phyloP scores from a whole-genome alignment of 2,329 filamentous ascomycete genomes.

The Bertia moriformis region DNA sequence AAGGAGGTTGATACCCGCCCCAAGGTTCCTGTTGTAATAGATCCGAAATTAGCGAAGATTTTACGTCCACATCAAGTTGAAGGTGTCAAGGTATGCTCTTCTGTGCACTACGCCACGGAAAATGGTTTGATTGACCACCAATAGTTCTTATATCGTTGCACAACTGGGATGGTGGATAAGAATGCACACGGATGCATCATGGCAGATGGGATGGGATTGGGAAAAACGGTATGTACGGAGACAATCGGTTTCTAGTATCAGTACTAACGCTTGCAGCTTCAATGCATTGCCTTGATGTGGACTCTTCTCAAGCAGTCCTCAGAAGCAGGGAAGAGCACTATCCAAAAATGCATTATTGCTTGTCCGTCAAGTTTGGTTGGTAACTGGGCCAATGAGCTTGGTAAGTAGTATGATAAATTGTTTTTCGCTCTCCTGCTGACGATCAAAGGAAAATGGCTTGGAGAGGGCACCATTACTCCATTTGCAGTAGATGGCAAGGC shows the following conservation, averaged over 20 bases:
- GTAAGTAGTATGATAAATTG: slow-evolving; percentile 36
- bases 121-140: neutral
- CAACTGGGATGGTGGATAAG: slow-evolving; percentile 85
- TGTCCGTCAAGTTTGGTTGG: slow-evolving; percentile 91
- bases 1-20: slow-evolving; percentile 75
- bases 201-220: slow-evolving; percentile 97
- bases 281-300: slow-evolving; percentile 95
- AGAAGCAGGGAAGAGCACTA: slow-evolving; percentile 81
- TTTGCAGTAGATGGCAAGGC: slow-evolving; percentile 97
- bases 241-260: neutral
- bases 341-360: slow-evolving; percentile 92
- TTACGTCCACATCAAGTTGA: slow-evolving; percentile 93
- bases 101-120: neutral
- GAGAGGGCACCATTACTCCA: slow-evolving; percentile 74
- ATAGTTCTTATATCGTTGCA: slow-evolving; percentile 82
- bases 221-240: slow-evolving; percentile 53
- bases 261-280: slow-evolving; percentile 27
- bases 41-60: slow-evolving; percentile 76
- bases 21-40: slow-evolving; percentile 92
- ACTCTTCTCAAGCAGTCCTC: slow-evolving; percentile 90
- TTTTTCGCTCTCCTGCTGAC: neutral
- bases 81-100: slow-evolving; percentile 47
- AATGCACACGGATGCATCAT: slow-evolving; percentile 97
- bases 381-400: slow-evolving; percentile 95
- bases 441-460: slow-evolving; percentile 51